Evolutionary conservation across 1,284 basidiomycete species (phyloP).

Genomic region (Paramarasmius palmivorus): DNA sequence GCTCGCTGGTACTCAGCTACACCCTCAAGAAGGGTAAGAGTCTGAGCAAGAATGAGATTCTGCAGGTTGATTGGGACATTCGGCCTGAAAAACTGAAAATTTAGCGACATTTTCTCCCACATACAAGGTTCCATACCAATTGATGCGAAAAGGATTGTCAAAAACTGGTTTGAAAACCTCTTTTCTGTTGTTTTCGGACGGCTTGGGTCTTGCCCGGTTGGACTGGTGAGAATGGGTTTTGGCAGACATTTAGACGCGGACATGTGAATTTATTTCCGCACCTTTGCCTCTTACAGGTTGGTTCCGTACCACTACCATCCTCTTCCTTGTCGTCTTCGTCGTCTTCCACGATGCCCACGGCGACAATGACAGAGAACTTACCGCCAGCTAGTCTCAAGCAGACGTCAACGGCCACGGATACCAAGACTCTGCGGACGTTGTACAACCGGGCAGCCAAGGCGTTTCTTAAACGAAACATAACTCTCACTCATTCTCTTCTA

Average conservation of each 20-base stretch:
- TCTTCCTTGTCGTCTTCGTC: too few species aligned
- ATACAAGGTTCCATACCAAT: constrained; percentile 49
- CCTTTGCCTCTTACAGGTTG: too few species aligned
- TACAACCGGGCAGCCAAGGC: constrained; percentile 75
- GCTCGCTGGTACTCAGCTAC: constrained; percentile 44
- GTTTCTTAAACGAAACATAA: constrained; percentile 70
- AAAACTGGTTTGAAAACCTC: constrained; percentile 67
- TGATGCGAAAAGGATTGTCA: constrained; percentile 69
- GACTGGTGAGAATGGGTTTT: constrained; percentile 55
- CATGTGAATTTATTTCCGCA: constrained; percentile 13
- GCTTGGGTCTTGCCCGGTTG: constrained; percentile 56
- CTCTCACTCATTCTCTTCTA: constrained; percentile 62
- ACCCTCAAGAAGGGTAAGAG: constrained; percentile 50
- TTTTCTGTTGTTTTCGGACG: constrained; percentile 41
- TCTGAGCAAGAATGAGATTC: constrained; percentile 52
- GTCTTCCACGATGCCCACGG: neutral
- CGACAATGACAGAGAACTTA: neutral
- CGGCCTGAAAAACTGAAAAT: constrained; percentile 53
- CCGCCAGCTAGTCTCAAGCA: neutral
- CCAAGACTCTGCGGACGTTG: constrained; percentile 58
- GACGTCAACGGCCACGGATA: constrained; percentile 32
- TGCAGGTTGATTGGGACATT: constrained; percentile 62
- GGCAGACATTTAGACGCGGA: constrained; percentile 33
- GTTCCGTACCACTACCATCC: neutral
- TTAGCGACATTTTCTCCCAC: constrained; percentile 4